Evolutionary conservation across 2,329 filamentous ascomycete species (phyloP).

Genomic region (Tympanopsis confertula): DNA sequence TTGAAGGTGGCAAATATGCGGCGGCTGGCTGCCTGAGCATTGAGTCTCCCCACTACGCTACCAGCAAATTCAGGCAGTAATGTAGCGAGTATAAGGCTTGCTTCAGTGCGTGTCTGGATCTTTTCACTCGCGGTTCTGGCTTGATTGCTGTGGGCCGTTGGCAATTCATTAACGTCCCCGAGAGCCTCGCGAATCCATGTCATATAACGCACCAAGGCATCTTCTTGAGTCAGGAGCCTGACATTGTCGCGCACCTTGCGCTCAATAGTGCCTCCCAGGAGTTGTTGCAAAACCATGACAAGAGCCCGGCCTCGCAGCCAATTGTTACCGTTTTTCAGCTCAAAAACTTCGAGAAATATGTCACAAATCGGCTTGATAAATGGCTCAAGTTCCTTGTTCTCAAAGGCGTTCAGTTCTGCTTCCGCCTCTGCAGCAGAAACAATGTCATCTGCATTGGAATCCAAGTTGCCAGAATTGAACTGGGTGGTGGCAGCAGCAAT

Average conservation of each 20-base stretch:
- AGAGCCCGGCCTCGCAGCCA: slow-evolving; percentile 93
- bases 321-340: slow-evolving; percentile 87
- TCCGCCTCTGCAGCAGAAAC: slow-evolving; percentile 65
- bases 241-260: slow-evolving; percentile 84
- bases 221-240: slow-evolving; percentile 62
- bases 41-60: slow-evolving; percentile 83
- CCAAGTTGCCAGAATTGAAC: slow-evolving; percentile 39
- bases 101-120: slow-evolving; percentile 71
- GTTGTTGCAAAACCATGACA: slow-evolving; percentile 88
- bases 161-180: slow-evolving; percentile 32
- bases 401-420: slow-evolving; percentile 85
- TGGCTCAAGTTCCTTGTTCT: slow-evolving; percentile 77
- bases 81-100: slow-evolving; percentile 77
- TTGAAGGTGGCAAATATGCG: slow-evolving; percentile 86
- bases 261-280: slow-evolving; percentile 91
- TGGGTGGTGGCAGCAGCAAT: slow-evolving; percentile 65
- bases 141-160: slow-evolving; percentile 26
- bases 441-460: slow-evolving; percentile 25
- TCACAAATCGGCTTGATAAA: slow-evolving; percentile 98
- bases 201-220: slow-evolving; percentile 67
- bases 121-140: slow-evolving; percentile 62
- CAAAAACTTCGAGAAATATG: slow-evolving; percentile 90
- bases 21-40: slow-evolving; percentile 80
- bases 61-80: slow-evolving; percentile 82
- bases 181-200: slow-evolving; percentile 61